These are phyloP conservation scores for Kodamaea sp. DNA, from an alignment of 1,139 yeast species.

Conservation along the genomic window DNA sequence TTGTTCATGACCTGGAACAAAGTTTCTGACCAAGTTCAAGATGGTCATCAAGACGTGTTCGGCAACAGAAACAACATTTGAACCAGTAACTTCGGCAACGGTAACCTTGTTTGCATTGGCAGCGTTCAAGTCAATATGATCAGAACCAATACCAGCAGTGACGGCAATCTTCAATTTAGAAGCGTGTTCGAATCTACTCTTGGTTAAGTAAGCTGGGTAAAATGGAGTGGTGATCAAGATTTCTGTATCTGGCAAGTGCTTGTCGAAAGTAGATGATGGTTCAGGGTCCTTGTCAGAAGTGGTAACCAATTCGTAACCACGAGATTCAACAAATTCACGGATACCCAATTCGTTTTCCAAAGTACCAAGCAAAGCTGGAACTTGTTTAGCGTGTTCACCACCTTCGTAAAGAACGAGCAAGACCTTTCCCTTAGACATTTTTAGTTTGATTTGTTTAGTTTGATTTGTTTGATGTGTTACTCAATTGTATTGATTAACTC, in stretches of 20 bases:
- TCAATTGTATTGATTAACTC: too few species aligned
- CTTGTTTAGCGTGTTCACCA: constrained; percentile 56
- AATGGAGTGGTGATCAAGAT: constrained; percentile 79
- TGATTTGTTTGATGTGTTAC: background rate
- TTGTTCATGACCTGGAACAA: constrained; percentile 75
- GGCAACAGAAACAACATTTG: constrained; percentile 77
- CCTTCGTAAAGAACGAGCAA: constrained; percentile 57
- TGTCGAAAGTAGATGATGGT: constrained; percentile 52
- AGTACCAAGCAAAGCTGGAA: constrained; percentile 61
- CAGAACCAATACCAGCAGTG: constrained; percentile 86
- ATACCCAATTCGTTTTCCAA: constrained; percentile 76
- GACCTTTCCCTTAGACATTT: constrained; percentile 36
- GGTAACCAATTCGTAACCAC: constrained; percentile 66
- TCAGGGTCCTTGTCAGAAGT: constrained; percentile 70
- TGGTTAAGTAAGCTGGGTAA: constrained; percentile 75
- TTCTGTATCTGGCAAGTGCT: constrained; percentile 67
- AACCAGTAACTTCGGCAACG: constrained; percentile 79
- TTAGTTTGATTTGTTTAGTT: background rate
- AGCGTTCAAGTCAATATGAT: constrained; percentile 72
- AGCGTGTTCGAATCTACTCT: constrained; percentile 64
- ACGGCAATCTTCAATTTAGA: constrained; percentile 68
- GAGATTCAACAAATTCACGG: constrained; percentile 56
- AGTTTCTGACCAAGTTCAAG: constrained; percentile 68
- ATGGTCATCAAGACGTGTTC: constrained; percentile 80
- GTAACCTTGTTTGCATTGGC: constrained; percentile 63